These are phyloP conservation scores for Phaseolus coccineus DNA, from an alignment of 331 rosid species.

Conservation along the genomic window DNA sequence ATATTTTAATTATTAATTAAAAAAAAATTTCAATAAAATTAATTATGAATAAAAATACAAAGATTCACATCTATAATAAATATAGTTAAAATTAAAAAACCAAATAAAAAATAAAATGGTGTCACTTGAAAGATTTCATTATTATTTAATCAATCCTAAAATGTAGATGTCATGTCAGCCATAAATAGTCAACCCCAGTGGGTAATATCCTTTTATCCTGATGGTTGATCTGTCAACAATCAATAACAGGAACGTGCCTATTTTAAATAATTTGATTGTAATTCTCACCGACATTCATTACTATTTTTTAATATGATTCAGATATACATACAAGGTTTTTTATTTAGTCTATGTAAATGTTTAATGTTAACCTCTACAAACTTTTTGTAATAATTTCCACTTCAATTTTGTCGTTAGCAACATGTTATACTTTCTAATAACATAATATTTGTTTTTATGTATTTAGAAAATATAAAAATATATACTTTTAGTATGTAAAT, in stretches of 20 bases:
- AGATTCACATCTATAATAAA: neutral
- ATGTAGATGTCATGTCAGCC: neutral
- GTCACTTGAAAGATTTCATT: neutral
- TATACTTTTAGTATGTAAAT: neutral
- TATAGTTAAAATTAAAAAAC: neutral
- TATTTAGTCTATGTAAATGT: too few species aligned
- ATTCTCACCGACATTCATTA: neutral
- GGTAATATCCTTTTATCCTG: too few species aligned
- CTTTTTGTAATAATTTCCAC: neutral
- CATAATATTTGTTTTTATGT: too few species aligned
- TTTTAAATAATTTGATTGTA: neutral
- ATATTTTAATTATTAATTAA: too few species aligned
- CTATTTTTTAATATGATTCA: neutral
- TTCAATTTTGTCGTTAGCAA: too few species aligned
- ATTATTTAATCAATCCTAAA: neutral
- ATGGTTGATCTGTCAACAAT: neutral
- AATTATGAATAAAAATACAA: too few species aligned
- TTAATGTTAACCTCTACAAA: too few species aligned
- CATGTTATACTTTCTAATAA: neutral
- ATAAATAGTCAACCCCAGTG: neutral
- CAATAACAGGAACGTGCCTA: neutral
- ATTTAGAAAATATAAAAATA: too few species aligned
- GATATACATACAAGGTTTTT: too few species aligned
- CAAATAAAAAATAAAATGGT: neutral
- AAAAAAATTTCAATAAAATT: too few species aligned